Evolutionary conservation across 192 early-diverging fungal genomes (phyloP).

Genomic region (Gryganskiella cystojenkinii): DNA sequence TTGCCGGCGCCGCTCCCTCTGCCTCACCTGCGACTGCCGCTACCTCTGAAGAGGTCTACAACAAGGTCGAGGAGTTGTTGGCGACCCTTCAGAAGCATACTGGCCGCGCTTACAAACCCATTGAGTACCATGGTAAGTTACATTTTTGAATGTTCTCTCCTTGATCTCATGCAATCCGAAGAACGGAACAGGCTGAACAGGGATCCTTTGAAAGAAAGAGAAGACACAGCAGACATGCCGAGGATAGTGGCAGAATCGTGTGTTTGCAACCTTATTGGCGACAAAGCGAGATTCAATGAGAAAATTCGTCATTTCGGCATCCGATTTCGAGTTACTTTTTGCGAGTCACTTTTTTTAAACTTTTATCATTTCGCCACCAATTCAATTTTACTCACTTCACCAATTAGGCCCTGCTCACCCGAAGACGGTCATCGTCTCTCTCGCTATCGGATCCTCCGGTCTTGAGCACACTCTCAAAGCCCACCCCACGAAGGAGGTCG

Average conservation of each 20-base stretch:
- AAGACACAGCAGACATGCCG: neutral
- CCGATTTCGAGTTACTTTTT: conserved; percentile 20
- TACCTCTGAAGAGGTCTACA: conserved; percentile 62
- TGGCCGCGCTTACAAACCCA: conserved; percentile 67
- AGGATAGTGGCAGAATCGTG: neutral
- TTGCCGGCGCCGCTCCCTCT: conserved; percentile 1
- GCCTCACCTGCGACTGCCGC: conserved; percentile 24
- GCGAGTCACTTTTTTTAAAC: neutral
- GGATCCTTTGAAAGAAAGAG: too few relatives aligned
- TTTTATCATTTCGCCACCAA: too few relatives aligned
- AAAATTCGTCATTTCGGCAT: conserved; percentile 35
- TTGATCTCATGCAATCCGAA: neutral
- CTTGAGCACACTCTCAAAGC: conserved; percentile 57
- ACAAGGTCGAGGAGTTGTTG: conserved; percentile 56
- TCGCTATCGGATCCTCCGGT: conserved; percentile 72
- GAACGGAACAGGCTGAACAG: neutral
- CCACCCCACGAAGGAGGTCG: conserved; percentile 56
- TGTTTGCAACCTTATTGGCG: too few relatives aligned
- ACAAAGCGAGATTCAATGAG: conserved; percentile 3
- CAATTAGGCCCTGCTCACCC: conserved; percentile 63
- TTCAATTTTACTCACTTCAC: conserved; percentile 23
- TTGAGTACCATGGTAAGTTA: conserved; percentile 75
- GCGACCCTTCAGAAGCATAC: conserved; percentile 51
- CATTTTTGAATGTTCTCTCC: neutral
- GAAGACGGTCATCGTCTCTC: conserved; percentile 77